Evolutionary conservation across 495 filamentous ascomycete species (phyloP).

Genomic region (Aspergillus cavernicola): DNA sequence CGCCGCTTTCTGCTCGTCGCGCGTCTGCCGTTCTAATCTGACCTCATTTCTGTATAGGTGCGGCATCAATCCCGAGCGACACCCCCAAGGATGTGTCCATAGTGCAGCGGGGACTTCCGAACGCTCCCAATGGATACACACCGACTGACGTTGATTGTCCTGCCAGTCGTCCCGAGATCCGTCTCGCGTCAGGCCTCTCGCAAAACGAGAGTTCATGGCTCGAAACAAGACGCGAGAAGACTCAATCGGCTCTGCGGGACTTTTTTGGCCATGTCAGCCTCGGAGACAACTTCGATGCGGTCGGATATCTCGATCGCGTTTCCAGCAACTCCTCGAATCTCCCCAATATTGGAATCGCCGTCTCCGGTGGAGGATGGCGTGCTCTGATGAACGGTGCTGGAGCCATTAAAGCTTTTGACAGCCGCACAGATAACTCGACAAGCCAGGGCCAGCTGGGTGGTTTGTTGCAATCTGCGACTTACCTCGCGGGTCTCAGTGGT

Average conservation of each 20-base stretch:
- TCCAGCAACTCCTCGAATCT: slow-evolving; percentile 51
- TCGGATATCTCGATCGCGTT: slow-evolving; percentile 60
- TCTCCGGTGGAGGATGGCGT: slow-evolving; percentile 70
- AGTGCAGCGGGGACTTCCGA: slow-evolving; percentile 27
- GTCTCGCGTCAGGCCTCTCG: slow-evolving; percentile 54
- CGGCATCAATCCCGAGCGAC: neutral
- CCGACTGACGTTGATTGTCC: slow-evolving; percentile 36
- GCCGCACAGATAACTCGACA: slow-evolving; percentile 62
- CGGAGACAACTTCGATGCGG: slow-evolving; percentile 67
- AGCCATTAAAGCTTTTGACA: slow-evolving; percentile 76
- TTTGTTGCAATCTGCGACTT: slow-evolving; percentile 75
- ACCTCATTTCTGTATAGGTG: neutral
- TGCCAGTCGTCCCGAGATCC: slow-evolving; percentile 41
- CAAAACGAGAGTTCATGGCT: slow-evolving; percentile 66
- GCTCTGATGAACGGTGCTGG: slow-evolving; percentile 82
- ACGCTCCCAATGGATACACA: slow-evolving; percentile 39
- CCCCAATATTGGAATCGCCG: slow-evolving; percentile 56
- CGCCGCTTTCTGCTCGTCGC: neutral
- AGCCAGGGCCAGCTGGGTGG: slow-evolving; percentile 69
- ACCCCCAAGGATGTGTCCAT: neutral
- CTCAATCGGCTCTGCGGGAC: slow-evolving; percentile 61
- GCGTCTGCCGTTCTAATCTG: neutral
- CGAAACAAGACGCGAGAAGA: slow-evolving; percentile 44
- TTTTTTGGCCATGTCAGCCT: slow-evolving; percentile 67
- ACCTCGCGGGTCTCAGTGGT: slow-evolving; percentile 79